Conservation (phyloP, 192 early-diverging fungal genomes). For the Coemansia reversa region DNA sequence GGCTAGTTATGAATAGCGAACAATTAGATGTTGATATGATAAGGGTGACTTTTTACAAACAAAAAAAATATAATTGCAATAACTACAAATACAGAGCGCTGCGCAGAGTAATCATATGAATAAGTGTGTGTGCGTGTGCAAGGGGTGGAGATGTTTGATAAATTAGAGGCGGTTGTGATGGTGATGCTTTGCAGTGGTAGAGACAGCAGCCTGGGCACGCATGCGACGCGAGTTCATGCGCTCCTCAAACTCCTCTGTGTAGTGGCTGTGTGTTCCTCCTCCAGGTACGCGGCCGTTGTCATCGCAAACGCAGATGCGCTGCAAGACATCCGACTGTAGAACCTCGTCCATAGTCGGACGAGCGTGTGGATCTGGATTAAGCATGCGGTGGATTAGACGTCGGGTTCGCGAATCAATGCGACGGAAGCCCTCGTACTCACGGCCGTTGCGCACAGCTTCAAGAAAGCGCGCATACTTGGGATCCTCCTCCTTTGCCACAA, state of each 20-base stretch:
- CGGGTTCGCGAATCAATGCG: conserved; percentile 65
- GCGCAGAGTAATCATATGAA: not conserved
- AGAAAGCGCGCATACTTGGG: conserved; percentile 64
- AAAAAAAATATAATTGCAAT: no score
- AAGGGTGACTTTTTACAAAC: no score
- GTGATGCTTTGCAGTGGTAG: conserved; percentile 10
- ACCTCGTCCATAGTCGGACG: conserved; percentile 71
- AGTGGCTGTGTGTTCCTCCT: conserved; percentile 46
- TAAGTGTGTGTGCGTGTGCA: not conserved
- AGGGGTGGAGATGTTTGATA: not conserved
- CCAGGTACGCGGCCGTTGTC: conserved; percentile 43
- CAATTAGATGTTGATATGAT: no score
- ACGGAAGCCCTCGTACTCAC: conserved; percentile 80
- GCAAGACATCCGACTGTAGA: conserved; percentile 74
- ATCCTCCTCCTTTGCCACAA: conserved; percentile 61
- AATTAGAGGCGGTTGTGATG: conserved; percentile 8
- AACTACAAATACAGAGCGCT: no score
- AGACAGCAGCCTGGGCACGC: conserved; percentile 46
- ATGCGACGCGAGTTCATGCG: conserved; percentile 42
- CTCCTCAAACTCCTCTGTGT: conserved; percentile 57
- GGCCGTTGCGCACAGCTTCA: conserved; percentile 57
- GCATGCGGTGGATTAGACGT: conserved; percentile 73
- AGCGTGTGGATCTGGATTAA: conserved; percentile 74
- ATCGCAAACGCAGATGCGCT: conserved; percentile 64
- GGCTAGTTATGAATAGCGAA: no score